Evolutionary conservation across 176 grass and related monocot genomes (phyloP).

Genomic region (Triticum monococcum): DNA sequence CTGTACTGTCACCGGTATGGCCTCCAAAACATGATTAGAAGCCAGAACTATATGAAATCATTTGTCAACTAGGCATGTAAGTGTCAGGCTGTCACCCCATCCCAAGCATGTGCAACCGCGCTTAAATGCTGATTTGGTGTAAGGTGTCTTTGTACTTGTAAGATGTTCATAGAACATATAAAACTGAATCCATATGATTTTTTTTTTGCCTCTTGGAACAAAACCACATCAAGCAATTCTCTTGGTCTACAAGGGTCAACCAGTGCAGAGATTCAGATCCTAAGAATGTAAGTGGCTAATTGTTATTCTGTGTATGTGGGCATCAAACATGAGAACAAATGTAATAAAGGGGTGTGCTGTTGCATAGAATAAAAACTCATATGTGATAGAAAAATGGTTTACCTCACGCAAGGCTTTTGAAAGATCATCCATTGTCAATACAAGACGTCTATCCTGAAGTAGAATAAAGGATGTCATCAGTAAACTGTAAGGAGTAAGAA

Average conservation of each 20-base stretch:
- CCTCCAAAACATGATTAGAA: neutral
- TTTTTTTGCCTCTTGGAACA: neutral
- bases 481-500: slow-evolving; percentile 5
- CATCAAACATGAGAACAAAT: neutral
- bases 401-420: slow-evolving; percentile 92
- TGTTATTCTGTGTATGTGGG: neutral
- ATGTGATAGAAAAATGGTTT: slow-evolving; percentile 25
- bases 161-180: slow-evolving; percentile 21
- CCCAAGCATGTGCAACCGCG: neutral
- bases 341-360: neutral
- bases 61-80: slow-evolving; percentile 1
- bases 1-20: neutral
- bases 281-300: slow-evolving; percentile 6
- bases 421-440: slow-evolving; percentile 97
- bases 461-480: slow-evolving; percentile 13
- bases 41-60: neutral
- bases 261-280: neutral
- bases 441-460: slow-evolving; percentile 91
- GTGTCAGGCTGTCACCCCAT: neutral
- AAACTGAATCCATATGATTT: slow-evolving; percentile 15
- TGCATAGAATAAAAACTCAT: neutral
- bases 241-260: neutral
- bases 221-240: neutral
- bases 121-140: neutral
- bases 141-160: slow-evolving; percentile 12